Percentiles rank a stretch among this genome's conserved stretches.
Evolutionary conservation across 2,329 filamentous ascomycete genomes (phyloP).

Genomic region (Xylaria multiplex): DNA sequence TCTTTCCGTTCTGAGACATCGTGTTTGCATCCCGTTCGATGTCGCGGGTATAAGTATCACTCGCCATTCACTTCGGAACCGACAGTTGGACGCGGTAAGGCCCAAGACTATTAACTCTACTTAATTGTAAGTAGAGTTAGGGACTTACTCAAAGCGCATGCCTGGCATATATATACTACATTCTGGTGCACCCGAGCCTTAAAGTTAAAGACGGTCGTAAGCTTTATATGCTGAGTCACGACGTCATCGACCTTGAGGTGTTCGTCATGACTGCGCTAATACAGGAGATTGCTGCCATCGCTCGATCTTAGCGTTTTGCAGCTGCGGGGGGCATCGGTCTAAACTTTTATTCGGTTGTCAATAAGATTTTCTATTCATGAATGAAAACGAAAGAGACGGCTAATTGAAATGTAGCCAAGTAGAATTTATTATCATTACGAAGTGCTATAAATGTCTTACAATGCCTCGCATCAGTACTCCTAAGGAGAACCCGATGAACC

Average conservation of each 20-base stretch:
- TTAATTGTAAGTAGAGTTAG: not conserved
- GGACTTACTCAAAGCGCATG: not conserved
- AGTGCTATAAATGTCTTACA: too few species aligned
- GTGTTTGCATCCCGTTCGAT: slow-evolving; percentile 35
- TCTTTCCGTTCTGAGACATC: slow-evolving; percentile 43
- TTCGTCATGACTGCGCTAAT: slow-evolving; percentile 16
- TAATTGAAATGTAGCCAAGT: not conserved
- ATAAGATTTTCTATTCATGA: too few species aligned
- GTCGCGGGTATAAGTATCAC: slow-evolving; percentile 33
- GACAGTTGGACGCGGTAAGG: not conserved
- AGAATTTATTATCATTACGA: too few species aligned
- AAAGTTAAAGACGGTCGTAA: slow-evolving; percentile 28
- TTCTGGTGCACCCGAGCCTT: not conserved
- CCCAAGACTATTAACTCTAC: too few species aligned
- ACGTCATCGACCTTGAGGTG: slow-evolving; percentile 36
- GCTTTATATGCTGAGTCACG: slow-evolving; percentile 15
- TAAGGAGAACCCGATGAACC: too few species aligned
- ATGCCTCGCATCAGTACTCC: too few species aligned
- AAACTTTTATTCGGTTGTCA: too few species aligned
- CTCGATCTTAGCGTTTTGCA: slow-evolving; percentile 7
- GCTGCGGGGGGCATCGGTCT: not conserved
- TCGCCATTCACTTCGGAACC: slow-evolving; percentile 23
- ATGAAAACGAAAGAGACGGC: not conserved
- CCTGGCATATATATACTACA: not conserved
- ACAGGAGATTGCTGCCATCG: not conserved